These are phyloP conservation scores for Naganishia cerealis DNA, from an alignment of 1,284 basidiomycete species.

Conservation along the genomic window DNA sequence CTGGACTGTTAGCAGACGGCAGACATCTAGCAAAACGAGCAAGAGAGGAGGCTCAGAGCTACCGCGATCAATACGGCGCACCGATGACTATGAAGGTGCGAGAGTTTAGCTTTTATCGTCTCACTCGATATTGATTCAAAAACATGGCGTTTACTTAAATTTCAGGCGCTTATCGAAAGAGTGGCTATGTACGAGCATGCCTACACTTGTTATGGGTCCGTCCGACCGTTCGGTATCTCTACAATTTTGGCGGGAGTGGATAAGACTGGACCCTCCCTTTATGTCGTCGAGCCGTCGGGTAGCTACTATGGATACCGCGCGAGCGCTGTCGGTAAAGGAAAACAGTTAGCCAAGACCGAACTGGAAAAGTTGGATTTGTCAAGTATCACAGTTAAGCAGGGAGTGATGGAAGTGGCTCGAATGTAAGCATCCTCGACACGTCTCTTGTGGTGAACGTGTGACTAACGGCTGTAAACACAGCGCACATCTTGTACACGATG, in stretches of 20 bases:
- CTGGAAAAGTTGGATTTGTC: constrained; percentile 83
- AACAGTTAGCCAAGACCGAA: constrained; percentile 96
- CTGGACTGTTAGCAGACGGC: constrained; percentile 91
- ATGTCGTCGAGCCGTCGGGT: constrained; percentile 92
- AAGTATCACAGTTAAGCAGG: constrained; percentile 74
- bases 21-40: constrained; percentile 83
- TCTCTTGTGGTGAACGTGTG: background rate
- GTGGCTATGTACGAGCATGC: constrained; percentile 86
- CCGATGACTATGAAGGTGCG: constrained; percentile 78
- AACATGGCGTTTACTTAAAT: background rate
- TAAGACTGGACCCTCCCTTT: constrained; percentile 82
- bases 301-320: constrained; percentile 90
- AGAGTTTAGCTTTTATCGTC: constrained; percentile 1
- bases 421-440: constrained; percentile 67
- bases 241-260: constrained; percentile 88
- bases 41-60: constrained; percentile 76
- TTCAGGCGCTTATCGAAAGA: constrained; percentile 76
- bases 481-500: constrained; percentile 96
- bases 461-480: constrained; percentile 55
- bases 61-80: constrained; percentile 73
- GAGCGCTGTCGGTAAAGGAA: constrained; percentile 92
- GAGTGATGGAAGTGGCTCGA: constrained; percentile 88
- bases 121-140: background rate
- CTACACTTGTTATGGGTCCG: constrained; percentile 96
- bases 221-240: constrained; percentile 93